phyloP scores from a whole-genome alignment of 1,284 basidiomycete species.

The Anthracocystis panici-leucophaei region DNA sequence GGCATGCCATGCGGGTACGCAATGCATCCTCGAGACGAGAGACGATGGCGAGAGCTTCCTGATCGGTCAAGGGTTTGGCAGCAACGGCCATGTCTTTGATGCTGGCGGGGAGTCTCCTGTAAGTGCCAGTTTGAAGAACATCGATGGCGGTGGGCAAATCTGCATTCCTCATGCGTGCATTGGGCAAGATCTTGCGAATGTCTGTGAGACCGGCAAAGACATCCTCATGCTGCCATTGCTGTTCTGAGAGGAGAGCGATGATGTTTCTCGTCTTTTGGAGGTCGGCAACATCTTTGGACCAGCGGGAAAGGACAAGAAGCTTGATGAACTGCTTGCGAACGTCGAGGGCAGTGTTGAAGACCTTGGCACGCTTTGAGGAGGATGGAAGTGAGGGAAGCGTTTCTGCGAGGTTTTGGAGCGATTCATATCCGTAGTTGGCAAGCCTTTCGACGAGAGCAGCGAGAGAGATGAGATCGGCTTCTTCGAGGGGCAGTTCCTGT shows the following conservation, averaged over 20 bases:
- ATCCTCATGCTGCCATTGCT: conserved; percentile 83
- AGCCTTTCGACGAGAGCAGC: conserved; percentile 81
- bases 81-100: conserved; percentile 78
- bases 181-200: conserved; percentile 74
- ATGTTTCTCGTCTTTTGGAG: conserved; percentile 62
- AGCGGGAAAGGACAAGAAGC: conserved; percentile 74
- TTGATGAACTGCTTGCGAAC: conserved; percentile 90
- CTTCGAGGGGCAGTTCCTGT: conserved; percentile 80
- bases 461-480: conserved; percentile 80
- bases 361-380: conserved; percentile 80
- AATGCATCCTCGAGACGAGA: conserved; percentile 80
- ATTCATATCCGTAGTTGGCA: conserved; percentile 83
- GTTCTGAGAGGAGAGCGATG: conserved; percentile 62
- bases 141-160: conserved; percentile 89
- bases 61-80: conserved; percentile 77
- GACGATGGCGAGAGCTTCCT: conserved; percentile 77
- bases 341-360: conserved; percentile 87
- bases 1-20: conserved; percentile 76
- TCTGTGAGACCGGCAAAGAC: conserved; percentile 77
- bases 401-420: conserved; percentile 84
- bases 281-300: conserved; percentile 56
- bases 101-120: conserved; percentile 80
- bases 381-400: conserved; percentile 89
- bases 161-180: conserved; percentile 79
- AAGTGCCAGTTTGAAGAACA: conserved; percentile 84